Conservation (phyloP, 768 basidiomycete species). For the Clathrus columnatus region DNA sequence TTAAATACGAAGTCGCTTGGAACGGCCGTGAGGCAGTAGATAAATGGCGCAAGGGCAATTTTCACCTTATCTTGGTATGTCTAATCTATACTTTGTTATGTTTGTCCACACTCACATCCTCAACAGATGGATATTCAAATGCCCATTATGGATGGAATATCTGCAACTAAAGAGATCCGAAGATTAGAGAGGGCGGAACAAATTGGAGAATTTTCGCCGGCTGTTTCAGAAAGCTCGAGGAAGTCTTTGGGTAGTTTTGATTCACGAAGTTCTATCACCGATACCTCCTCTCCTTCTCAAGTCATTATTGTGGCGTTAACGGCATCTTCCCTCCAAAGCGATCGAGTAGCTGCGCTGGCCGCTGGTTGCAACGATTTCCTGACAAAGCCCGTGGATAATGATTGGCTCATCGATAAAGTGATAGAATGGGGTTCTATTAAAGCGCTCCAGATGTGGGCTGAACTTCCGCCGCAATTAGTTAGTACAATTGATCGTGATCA, state of each 20-base stretch:
- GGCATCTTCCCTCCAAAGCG: slow-evolving; percentile 88
- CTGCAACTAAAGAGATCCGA: slow-evolving; percentile 93
- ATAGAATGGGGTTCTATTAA: slow-evolving; percentile 99
- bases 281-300: slow-evolving; percentile 72
- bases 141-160: slow-evolving; percentile 97
- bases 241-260: slow-evolving; percentile 48
- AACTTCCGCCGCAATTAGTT: slow-evolving; percentile 55
- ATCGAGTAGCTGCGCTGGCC: slow-evolving; percentile 93
- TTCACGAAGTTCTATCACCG: slow-evolving; percentile 16
- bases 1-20: slow-evolving; percentile 89
- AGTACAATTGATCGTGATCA: slow-evolving; percentile 39
- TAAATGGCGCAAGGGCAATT: slow-evolving; percentile 88
- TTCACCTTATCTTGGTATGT: slow-evolving; percentile 91
- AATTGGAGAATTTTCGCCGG: slow-evolving; percentile 57
- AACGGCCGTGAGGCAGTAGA: slow-evolving; percentile 94
- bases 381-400: slow-evolving; percentile 90
- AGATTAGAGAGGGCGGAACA: slow-evolving; percentile 65
- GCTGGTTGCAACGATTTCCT: slow-evolving; percentile 99
- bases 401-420: slow-evolving; percentile 97
- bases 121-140: slow-evolving; percentile 98
- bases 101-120: neutral
- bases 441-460: slow-evolving; percentile 87
- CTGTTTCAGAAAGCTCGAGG: slow-evolving; percentile 47
- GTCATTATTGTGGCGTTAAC: slow-evolving; percentile 99
- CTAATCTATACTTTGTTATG: neutral